Base-by-base conservation (phyloP, 2,329 filamentous ascomycete species). In the Anisogramma anomala region DNA sequence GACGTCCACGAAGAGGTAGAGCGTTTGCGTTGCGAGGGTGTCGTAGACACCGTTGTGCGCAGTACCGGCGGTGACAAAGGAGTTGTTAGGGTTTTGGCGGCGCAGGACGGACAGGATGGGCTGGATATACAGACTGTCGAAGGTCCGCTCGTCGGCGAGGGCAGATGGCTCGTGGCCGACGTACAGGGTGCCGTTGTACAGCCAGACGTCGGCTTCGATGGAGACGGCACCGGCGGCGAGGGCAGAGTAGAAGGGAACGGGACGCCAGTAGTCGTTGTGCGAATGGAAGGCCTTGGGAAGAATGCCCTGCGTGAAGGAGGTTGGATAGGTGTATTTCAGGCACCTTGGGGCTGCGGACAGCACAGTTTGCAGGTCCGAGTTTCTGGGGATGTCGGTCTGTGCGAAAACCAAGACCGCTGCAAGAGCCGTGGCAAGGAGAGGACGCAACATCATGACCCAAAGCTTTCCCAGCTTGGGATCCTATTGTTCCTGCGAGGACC, bases 261-360 rank as follows among this genome's bases (percentile, higher is more conserved):
- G 64, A 23, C 76, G 69, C 75, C 75, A 80, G 57, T 83, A 84
- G 56, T 84, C 79, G 49, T 83, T 82, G 53, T 83, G 79, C 1
- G 74, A 79, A 55, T 82, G 78, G 47, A 76, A 79, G 2, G 64
- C 62, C 22, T 78, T 66, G 1, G 76, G 74, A 1, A 62, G 53
- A 14, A 75, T 61, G 36, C 71, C 68, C n/a, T 65, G 62, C 6
- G 71, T 70, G 48, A 75, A 69, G 42, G 71, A 65, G 1, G 69
- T 65, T 1, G 71, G 66, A 40, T 70, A 69, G 55, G 61, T 63
- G 3, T 60, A 56, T 14, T 70, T 52, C 44, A 41, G 44, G 13
- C 41, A 37, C 6, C 34, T 41, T 15, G 33, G 35, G 10, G 44
- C 44, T 20, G 37, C 32, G 9, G 33, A 33, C 20, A 47, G 40